Conservation (phyloP, 2,329 filamentous ascomycete species). For the Torrubiella hemipterigena region DNA sequence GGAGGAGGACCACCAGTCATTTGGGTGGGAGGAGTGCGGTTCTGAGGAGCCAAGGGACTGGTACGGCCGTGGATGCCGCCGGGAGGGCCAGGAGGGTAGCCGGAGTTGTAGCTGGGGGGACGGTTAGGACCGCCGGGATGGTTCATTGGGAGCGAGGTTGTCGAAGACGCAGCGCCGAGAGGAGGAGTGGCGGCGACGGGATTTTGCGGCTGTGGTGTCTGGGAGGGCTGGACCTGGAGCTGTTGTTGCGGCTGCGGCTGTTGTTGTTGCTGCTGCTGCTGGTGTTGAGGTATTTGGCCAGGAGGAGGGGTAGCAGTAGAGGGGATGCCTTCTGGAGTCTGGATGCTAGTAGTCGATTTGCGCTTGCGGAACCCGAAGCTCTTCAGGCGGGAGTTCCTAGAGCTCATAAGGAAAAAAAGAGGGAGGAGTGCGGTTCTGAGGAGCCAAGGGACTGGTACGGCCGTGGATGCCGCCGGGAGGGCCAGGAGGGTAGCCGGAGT, state of each 20-base stretch:
- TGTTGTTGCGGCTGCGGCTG: constrained; percentile 12
- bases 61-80: constrained; percentile 35
- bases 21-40: constrained; percentile 45
- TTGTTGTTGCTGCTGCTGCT: constrained; percentile 17
- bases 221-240: constrained; percentile 22
- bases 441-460: constrained; percentile 40
- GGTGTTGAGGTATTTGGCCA: constrained; percentile 40
- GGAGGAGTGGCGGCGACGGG: constrained; percentile 20
- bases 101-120: constrained; percentile 51
- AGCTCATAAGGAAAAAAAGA: constrained; percentile 52
- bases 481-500: constrained; percentile 38
- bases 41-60: constrained; percentile 35
- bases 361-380: constrained; percentile 73
- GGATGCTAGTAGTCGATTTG: constrained; percentile 54
- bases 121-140: constrained; percentile 46
- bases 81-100: constrained; percentile 35
- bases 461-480: constrained; percentile 31
- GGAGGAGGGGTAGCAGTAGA: constrained; percentile 22
- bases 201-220: no score
- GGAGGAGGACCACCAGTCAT: constrained; percentile 54
- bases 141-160: constrained; percentile 46
- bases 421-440: constrained; percentile 41
- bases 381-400: constrained; percentile 70
- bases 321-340: constrained; percentile 30
- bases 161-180: constrained; percentile 29